Conservation (phyloP, 2,329 filamentous ascomycete genomes). For the Stachybotrys chlorohalonatus region DNA sequence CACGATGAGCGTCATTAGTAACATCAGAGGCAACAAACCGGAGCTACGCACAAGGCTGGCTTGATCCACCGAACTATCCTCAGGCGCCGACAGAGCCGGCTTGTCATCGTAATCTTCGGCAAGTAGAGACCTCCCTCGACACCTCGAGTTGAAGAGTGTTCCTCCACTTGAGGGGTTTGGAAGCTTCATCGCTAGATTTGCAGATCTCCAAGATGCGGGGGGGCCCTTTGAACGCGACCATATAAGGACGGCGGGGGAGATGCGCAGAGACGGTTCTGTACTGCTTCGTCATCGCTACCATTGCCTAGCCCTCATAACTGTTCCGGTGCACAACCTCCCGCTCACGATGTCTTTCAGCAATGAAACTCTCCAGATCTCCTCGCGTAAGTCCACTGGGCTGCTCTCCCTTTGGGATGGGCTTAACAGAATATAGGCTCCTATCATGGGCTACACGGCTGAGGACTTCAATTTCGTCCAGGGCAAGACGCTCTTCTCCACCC, state of each 20-base stretch:
- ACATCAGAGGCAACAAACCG: too few relatives aligned
- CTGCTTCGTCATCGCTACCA: background rate
- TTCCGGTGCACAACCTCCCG: background rate
- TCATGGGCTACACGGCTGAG: conserved; percentile 66
- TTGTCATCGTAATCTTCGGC: too few relatives aligned
- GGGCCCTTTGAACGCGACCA: background rate
- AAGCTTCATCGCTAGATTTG: background rate
- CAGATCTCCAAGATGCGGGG: background rate
- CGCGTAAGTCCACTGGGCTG: background rate
- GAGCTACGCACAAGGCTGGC: too few relatives aligned
- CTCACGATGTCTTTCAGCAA: background rate
- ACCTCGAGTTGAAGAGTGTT: too few relatives aligned
- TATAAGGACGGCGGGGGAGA: background rate
- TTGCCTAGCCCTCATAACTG: background rate
- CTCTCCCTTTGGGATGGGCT: conserved; percentile 38
- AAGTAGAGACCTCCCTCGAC: too few relatives aligned
- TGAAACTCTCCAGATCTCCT: background rate
- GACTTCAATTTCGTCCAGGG: conserved; percentile 68
- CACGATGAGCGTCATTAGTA: too few relatives aligned
- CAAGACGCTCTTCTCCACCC: conserved; percentile 71
- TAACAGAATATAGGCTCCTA: conserved; percentile 60
- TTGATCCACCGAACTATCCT: too few relatives aligned
- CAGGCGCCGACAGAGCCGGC: too few relatives aligned
- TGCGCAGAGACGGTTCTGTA: background rate
- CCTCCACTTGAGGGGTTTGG: too few relatives aligned